phyloP scores from a whole-genome alignment of 2,329 filamentous ascomycete genomes.

The Arthrobotrys sinensis region DNA sequence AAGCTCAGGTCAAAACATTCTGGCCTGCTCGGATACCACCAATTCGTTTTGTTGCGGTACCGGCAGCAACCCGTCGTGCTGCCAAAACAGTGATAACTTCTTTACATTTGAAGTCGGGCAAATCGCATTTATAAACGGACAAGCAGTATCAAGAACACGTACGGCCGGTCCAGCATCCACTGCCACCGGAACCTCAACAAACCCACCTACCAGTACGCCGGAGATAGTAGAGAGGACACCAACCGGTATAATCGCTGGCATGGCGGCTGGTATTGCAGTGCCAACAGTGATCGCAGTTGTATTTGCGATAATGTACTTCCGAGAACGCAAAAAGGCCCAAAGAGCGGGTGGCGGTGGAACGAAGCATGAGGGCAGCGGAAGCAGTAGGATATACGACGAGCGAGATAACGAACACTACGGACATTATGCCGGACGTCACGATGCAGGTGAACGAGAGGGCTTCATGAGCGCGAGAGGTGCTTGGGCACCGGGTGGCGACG shows the following conservation, averaged over 20 bases:
- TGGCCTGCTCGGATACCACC: slow-evolving; percentile 36
- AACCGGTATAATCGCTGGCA: slow-evolving; percentile 30
- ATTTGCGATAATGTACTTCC: slow-evolving; percentile 50
- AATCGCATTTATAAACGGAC: slow-evolving; percentile 57
- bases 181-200: neutral
- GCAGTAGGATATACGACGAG: slow-evolving; percentile 10
- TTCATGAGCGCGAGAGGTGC: slow-evolving; percentile 35
- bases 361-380: slow-evolving; percentile 3
- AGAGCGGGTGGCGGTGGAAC: neutral
- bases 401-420: slow-evolving; percentile 23
- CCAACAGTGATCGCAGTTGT: slow-evolving; percentile 25
- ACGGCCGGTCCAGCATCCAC: slow-evolving; percentile 1
- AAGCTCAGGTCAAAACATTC: slow-evolving; percentile 50
- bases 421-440: slow-evolving; percentile 12
- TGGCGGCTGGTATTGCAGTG: slow-evolving; percentile 35
- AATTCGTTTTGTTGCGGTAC: slow-evolving; percentile 53
- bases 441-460: slow-evolving; percentile 40
- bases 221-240: slow-evolving; percentile 32
- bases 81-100: slow-evolving; percentile 22
- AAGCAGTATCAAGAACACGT: slow-evolving; percentile 34
- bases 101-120: slow-evolving; percentile 52
- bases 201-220: neutral
- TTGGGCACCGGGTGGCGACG: slow-evolving; percentile 31
- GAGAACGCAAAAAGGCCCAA: slow-evolving; percentile 31
- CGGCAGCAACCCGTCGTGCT: slow-evolving; percentile 45